A percentile compares a stretch with the other conserved stretches of the same genome.
Evolutionary conservation across 352 stramenopile genomes (phyloP).

Genomic region (Globisporangium spinosum): DNA sequence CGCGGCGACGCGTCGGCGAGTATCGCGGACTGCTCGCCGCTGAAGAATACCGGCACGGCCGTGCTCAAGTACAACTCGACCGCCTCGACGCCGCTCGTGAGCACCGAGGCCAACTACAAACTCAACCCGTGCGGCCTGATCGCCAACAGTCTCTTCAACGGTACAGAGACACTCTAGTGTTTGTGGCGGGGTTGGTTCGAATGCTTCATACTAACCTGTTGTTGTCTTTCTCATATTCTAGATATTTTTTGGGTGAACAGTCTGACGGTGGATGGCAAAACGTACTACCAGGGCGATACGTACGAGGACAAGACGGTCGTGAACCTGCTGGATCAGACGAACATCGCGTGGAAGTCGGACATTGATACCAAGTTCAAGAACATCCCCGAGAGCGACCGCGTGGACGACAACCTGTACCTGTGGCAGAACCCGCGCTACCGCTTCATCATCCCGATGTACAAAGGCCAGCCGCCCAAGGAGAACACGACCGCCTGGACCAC

Average conservation of each 20-base stretch:
- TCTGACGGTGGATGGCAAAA: conserved; percentile 32
- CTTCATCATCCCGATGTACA: conserved; percentile 73
- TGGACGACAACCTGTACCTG: conserved; percentile 53
- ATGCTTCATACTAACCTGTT: background rate
- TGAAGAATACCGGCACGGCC: conserved; percentile 39
- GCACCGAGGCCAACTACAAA: conserved; percentile 35
- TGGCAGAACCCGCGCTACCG: conserved; percentile 85
- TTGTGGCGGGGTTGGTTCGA: background rate
- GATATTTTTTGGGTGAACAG: conserved; percentile 90
- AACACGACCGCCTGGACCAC: conserved; percentile 85
- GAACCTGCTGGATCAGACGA: conserved; percentile 91
- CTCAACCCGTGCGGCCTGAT: conserved; percentile 98
- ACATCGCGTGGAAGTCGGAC: conserved; percentile 97
- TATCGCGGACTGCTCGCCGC: conserved; percentile 78
- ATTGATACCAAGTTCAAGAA: conserved; percentile 95
- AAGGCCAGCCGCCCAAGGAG: conserved; percentile 42
- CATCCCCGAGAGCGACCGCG: conserved; percentile 50
- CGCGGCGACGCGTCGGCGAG: conserved; percentile 58
- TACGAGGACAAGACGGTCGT: conserved; percentile 54
- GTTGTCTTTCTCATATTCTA: background rate
- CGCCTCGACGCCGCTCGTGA: conserved; percentile 25
- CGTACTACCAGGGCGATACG: conserved; percentile 68
- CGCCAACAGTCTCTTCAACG: conserved; percentile 98
- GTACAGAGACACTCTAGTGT: background rate
- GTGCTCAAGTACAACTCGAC: conserved; percentile 79